Percentiles rank a stretch among this genome's conserved stretches.
Evolutionary conservation across 73 alveolate species (phyloP).

Genomic region (Tetrahymena borealis): DNA sequence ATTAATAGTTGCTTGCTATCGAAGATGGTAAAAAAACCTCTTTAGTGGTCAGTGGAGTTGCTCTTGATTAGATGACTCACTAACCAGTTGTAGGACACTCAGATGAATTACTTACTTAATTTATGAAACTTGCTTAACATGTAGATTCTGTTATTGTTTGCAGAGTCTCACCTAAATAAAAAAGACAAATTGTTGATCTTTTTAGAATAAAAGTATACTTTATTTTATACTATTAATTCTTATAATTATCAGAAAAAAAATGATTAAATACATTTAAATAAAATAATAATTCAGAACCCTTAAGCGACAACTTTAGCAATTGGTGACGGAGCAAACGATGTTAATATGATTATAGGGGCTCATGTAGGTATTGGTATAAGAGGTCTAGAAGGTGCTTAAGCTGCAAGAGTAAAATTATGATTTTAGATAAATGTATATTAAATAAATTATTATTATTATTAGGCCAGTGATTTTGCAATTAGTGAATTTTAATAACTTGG

Average conservation of each 20-base stretch:
- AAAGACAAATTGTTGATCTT: constrained; percentile 67
- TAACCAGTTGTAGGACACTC: not conserved
- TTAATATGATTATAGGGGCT: constrained; percentile 78
- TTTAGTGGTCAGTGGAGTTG: constrained; percentile 47
- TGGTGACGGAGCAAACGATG: constrained; percentile 86
- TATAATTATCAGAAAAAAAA: too few relatives aligned
- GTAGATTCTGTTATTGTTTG: constrained; percentile 78
- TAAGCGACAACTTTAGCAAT: constrained; percentile 63
- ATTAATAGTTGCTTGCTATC: not conserved
- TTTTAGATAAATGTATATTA: not conserved
- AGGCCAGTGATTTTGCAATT: constrained; percentile 76
- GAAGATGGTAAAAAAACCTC: constrained; percentile 13
- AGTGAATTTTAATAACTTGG: constrained; percentile 69
- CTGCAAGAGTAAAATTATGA: constrained; percentile 80
- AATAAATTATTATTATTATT: not conserved
- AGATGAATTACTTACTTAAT: constrained; percentile 6
- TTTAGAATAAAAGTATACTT: not conserved
- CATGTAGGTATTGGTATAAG: constrained; percentile 82
- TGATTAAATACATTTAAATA: too few relatives aligned
- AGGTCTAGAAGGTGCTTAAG: constrained; percentile 85
- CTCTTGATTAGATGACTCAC: constrained; percentile 22
- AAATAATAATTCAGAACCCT: constrained; percentile 62
- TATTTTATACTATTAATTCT: too few relatives aligned
- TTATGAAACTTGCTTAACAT: constrained; percentile 53
- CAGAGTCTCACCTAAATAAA: constrained; percentile 89